Evolutionary conservation across 225 moss, liverwort and hornwort species (phyloP).

Genomic region (Pseudisothecium myosuroides): DNA sequence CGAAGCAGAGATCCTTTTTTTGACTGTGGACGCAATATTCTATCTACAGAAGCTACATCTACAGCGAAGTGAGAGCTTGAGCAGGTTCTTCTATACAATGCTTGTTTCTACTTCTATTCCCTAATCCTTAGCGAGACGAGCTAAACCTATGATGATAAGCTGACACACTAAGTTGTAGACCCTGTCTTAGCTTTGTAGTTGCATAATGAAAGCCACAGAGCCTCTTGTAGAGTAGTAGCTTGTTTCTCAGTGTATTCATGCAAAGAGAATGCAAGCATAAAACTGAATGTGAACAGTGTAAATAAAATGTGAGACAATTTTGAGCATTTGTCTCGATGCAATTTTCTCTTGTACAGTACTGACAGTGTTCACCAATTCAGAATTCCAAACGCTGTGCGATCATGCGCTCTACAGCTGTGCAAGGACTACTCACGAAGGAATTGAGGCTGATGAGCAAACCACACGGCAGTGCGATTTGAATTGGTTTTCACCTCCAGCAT

Average conservation of each 20-base stretch:
- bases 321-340: neutral
- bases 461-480: neutral
- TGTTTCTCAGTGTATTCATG: neutral
- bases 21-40: neutral
- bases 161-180: neutral
- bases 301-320: neutral
- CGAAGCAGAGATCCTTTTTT: neutral
- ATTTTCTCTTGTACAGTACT: neutral
- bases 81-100: neutral
- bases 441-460: neutral
- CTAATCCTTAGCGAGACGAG: neutral
- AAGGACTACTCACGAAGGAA: neutral
- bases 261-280: neutral
- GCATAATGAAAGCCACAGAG: neutral
- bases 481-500: neutral
- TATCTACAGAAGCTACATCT: neutral
- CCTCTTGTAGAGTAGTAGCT: neutral
- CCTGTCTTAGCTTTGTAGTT: neutral
- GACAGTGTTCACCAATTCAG: neutral
- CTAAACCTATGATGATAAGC: neutral
- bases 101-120: neutral
- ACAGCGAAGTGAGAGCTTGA: neutral
- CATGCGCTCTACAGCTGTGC: neutral
- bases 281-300: neutral
- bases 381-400: neutral